Evolutionary conservation across 2,329 filamentous ascomycete species (phyloP), one percentile per base, ranked within the genome.

Genomic region (Paracamarosporium sp.): DNA sequence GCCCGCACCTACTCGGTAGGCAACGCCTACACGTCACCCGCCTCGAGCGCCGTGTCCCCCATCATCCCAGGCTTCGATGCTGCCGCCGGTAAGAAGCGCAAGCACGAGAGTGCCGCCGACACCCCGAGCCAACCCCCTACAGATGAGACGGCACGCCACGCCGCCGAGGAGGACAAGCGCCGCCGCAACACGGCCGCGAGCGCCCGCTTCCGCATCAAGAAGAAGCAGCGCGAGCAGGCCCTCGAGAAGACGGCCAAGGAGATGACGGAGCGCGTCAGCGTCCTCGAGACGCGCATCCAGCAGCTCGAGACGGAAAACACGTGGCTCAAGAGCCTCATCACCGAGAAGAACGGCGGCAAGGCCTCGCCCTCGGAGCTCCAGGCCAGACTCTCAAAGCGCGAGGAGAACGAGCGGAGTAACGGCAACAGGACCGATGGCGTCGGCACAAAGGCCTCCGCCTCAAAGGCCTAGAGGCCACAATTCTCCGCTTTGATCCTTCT

Each of bases 161-260:
- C 80, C 28, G 81, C 81, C 8, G 81, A 83, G 59, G 81, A 83
- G 65, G 81, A 83, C 75, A 83, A 83, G 73, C 81, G 81, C 47
- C 80, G 81, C 31, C 80, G 81, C 58, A 83, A 83, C 73, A 83
- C 81, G 1, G 81, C 81, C 36, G 81, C 81, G n/a, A 80, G 77
- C 55, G 81, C 81, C 15, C 79, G 81, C 41, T 83, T 83, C 78
- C 80, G 81, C 45, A 78, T 83, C 60, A 83, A 83, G 77, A 83
- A 83, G 80, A 83, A 83, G 79, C 80, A 83, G 69, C 79, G 81
- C 44, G 81, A 83, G 69, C 79, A 81, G 63, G 79, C 78, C 8
- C 77, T 83, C 41, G 81, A 83, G 76, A 80, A 82, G 74, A 77
- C 77, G 20, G 76, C 80, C 47, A 82, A 81, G 70, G 81, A 83